These are phyloP conservation scores for Monascus purpureus DNA, from an alignment of 495 filamentous ascomycete species.

Conservation along the genomic window DNA sequence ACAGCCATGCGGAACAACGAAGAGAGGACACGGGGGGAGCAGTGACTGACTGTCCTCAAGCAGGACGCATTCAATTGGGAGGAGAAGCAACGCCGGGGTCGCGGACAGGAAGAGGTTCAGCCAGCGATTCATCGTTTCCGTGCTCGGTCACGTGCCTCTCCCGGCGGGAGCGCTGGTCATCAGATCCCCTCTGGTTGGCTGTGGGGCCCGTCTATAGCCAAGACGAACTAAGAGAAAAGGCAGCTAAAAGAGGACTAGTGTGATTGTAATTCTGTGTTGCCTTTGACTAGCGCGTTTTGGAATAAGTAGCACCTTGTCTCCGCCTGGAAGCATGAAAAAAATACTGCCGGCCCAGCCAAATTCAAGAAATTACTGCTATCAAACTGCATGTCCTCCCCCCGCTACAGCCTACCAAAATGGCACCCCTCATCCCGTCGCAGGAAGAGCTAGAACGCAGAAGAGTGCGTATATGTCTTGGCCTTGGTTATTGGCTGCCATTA, in stretches of 20 bases:
- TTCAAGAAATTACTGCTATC: conserved; percentile 26
- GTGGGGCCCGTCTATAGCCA: conserved; percentile 8
- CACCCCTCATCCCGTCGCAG: conserved; percentile 31
- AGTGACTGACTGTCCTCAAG: conserved; percentile 23
- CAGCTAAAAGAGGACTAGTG: conserved; percentile 1
- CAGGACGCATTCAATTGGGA: conserved; percentile 30
- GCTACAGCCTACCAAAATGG: conserved; percentile 25
- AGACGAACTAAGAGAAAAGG: conserved; percentile 1
- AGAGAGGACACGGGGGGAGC: conserved; percentile 11
- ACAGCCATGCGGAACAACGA: conserved; percentile 44
- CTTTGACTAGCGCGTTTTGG: conserved; percentile 2
- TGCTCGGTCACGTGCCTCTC: too few relatives aligned
- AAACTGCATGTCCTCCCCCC: too few relatives aligned
- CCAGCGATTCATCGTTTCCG: too few relatives aligned
- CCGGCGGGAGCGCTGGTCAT: too few relatives aligned
- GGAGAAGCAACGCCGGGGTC: conserved; percentile 15
- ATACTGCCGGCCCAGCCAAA: conserved; percentile 27
- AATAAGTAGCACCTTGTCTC: conserved; percentile 6
- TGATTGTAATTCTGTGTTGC: background rate
- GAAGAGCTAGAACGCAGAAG: conserved; percentile 37
- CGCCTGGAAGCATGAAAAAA: conserved; percentile 20
- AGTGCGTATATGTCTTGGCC: conserved; percentile 15
- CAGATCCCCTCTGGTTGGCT: conserved; percentile 27
- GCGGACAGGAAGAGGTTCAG: too few relatives aligned
- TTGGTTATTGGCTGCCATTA: background rate